phyloP scores from a whole-genome alignment of 257 asterid genomes.

The Rhazya stricta region DNA sequence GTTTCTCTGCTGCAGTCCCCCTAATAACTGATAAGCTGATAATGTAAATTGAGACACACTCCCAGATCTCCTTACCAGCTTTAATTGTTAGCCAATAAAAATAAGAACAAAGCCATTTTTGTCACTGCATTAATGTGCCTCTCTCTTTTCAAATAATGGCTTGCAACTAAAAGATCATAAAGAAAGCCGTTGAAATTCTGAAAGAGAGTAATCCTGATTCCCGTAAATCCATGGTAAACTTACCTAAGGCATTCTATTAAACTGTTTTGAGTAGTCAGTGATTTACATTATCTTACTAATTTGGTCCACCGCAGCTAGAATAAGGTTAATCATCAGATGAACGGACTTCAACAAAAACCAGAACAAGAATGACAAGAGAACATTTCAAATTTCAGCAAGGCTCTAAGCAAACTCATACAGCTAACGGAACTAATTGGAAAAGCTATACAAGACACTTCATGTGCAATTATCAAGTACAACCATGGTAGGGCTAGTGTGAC shows the following conservation, averaged over 20 bases:
- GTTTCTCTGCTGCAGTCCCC: background rate
- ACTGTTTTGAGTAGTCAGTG: background rate
- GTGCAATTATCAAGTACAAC: background rate
- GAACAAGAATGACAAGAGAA: background rate
- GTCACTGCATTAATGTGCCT: background rate
- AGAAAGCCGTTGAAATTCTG: background rate
- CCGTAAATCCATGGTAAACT: background rate
- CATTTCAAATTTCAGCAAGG: background rate
- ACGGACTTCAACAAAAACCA: background rate
- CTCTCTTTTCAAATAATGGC: background rate
- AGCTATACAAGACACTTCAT: background rate
- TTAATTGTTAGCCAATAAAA: background rate
- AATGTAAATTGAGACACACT: background rate
- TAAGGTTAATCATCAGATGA: background rate
- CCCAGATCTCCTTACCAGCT: background rate
- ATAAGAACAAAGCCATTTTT: background rate
- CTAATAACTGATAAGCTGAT: background rate
- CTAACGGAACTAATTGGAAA: background rate
- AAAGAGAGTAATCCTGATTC: background rate
- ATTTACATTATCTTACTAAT: background rate
- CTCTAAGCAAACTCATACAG: background rate
- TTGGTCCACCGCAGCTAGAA: background rate
- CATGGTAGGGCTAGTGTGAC: background rate
- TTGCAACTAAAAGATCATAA: background rate
- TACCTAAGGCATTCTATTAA: background rate